Conservation (phyloP, 2,329 filamentous ascomycete species). For the Monilinia aucupariae region DNA sequence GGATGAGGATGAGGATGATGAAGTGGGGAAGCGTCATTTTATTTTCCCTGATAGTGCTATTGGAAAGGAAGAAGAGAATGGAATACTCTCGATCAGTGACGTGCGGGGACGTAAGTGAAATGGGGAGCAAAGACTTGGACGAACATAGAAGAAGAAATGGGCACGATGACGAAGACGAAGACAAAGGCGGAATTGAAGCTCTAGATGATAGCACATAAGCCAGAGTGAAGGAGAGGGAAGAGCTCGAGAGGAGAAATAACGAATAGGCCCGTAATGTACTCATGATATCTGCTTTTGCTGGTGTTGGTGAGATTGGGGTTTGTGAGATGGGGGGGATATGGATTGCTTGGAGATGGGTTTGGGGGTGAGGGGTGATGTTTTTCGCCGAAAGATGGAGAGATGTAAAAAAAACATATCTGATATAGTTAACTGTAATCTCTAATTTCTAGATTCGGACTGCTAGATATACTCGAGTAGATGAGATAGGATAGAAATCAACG, state of each 20-base stretch:
- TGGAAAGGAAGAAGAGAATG: background rate
- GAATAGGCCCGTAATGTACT: background rate
- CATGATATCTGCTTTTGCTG: background rate
- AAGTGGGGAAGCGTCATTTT: background rate
- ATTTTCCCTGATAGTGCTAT: background rate
- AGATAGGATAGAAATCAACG: no score
- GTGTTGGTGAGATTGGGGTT: no score
- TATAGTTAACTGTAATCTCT: no score
- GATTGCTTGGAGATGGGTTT: no score
- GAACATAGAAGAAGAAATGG: background rate
- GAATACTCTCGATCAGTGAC: background rate
- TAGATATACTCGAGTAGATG: no score
- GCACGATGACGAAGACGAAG: background rate
- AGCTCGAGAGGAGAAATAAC: background rate
- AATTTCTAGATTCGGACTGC: no score
- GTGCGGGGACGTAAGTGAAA: background rate
- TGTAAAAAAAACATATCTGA: no score
- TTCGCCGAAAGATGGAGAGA: no score
- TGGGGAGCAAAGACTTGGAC: no score
- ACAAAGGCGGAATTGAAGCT: background rate
- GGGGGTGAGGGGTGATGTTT: no score
- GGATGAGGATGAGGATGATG: background rate
- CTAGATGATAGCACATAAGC: accelerated
- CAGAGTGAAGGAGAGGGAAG: background rate
- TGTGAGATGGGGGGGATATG: no score